A percentile compares a stretch with the other conserved stretches of the same genome.
Conservation (phyloP, 1,284 basidiomycete genomes). For the Papiliotrema laurentii region DNA sequence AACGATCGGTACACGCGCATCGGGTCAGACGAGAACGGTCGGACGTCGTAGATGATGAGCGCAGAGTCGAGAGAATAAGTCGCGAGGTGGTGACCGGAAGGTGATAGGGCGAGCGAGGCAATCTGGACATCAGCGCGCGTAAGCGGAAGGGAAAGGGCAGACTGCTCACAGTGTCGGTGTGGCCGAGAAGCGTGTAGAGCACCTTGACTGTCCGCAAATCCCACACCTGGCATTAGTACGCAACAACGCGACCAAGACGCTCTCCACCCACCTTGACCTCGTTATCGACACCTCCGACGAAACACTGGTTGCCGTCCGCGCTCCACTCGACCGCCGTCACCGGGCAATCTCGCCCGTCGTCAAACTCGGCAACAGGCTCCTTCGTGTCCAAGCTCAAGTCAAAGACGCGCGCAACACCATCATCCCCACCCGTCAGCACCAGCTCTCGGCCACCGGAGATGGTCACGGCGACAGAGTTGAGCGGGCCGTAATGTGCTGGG, state of each 20-base stretch:
- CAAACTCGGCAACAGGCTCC: slow-evolving; percentile 69
- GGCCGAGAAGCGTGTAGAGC: slow-evolving; percentile 69
- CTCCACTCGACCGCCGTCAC: slow-evolving; percentile 91
- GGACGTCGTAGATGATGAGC: slow-evolving; percentile 79
- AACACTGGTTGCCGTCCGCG: slow-evolving; percentile 76
- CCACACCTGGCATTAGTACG: slow-evolving; percentile 58
- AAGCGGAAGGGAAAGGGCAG: neutral
- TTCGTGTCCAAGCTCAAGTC: slow-evolving; percentile 73
- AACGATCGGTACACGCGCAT: slow-evolving; percentile 73
- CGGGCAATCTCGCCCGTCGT: slow-evolving; percentile 68
- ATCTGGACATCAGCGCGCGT: slow-evolving; percentile 28
- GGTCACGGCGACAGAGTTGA: slow-evolving; percentile 82
- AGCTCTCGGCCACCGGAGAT: slow-evolving; percentile 69
- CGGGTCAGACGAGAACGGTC: slow-evolving; percentile 80
- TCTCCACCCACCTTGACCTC: slow-evolving; percentile 76
- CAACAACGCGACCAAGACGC: neutral
- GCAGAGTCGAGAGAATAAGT: slow-evolving; percentile 84
- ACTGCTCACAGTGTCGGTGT: slow-evolving; percentile 69
- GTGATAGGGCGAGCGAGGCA: slow-evolving; percentile 80
- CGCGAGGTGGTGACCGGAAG: slow-evolving; percentile 75
- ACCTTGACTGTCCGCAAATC: slow-evolving; percentile 76
- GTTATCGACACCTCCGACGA: slow-evolving; percentile 86
- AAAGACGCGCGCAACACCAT: slow-evolving; percentile 83
- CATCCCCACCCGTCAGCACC: slow-evolving; percentile 77
- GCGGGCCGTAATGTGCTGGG: slow-evolving; percentile 73